Evolutionary conservation across 139 green algal genomes (phyloP), one percentile per base, ranked within the genome.

Genomic region (Coelastrella sp.): DNA sequence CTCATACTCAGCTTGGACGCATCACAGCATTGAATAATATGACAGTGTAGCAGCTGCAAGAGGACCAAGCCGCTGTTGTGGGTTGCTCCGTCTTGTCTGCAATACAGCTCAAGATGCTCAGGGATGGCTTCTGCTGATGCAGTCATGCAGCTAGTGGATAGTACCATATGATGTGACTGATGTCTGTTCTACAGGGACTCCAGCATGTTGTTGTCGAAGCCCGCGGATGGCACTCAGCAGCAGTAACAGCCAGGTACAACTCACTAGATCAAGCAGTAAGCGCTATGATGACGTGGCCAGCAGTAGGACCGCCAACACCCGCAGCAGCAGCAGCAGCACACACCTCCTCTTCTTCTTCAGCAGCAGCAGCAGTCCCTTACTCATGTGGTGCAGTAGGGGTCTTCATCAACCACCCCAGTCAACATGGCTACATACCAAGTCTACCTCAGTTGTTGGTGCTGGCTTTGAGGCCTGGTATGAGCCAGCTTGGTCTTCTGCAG

Each of bases 391-490:
- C 75, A 32, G 53, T 82, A 13, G 75, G 75, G 0, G 37, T 69
- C 23, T 82, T 51, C 2, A 51, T 53, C 23, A 82, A 71, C 51
- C 75, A 82, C n/a, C 75, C 75, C 8, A 71, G 2, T 30, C 75
- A 82, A 35, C 11, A 38, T 5, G 51, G 75, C 2, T 82, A 71
- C 25, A 11, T 71, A 11, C 75, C 75, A 41, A 25, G 23, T 5
- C 15, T 82, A 6, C 75, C 53, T 4, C 75, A 63, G 53, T 53
- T 82, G 75, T 53, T 82, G 75, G 53, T 82, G 75, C 75, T 82
- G 5, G 75, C 75, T 6, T 71, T 71, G 21, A 45, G 75, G 75
- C 75, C 75, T 1, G 34, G 75, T 5, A 71, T 71, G 75, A 38
- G 51, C 5, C 15, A 38, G 7, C 37, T 82, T 2, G 75, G 51